Percentiles rank a stretch among this genome's conserved stretches.
Evolutionary conservation across 2,329 filamentous ascomycete species (phyloP).

Genomic region (Plectosphaerella plurivora): DNA sequence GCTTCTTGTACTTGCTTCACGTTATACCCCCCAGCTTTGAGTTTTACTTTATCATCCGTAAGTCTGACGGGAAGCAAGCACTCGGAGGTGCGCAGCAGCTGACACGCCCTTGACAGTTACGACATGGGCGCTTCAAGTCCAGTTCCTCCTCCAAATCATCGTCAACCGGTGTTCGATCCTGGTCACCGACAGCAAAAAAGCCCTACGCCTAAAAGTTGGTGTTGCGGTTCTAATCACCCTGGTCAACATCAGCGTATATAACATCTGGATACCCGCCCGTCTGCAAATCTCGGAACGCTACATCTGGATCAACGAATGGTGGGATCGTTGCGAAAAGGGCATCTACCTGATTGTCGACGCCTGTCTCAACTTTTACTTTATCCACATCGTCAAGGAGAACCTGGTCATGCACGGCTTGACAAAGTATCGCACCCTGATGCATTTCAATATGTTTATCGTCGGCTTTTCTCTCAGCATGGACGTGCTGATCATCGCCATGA

Average conservation of each 20-base stretch:
- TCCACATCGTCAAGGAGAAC: slow-evolving; percentile 18
- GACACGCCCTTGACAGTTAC: slow-evolving; percentile 13
- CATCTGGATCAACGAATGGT: slow-evolving; percentile 40
- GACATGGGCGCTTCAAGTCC: slow-evolving; percentile 39
- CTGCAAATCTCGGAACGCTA: slow-evolving; percentile 35
- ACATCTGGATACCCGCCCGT: slow-evolving; percentile 50
- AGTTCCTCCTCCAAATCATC: slow-evolving; percentile 49
- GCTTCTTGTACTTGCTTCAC: slow-evolving; percentile 14
- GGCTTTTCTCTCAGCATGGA: slow-evolving; percentile 40
- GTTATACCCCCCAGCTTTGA: slow-evolving; percentile 12
- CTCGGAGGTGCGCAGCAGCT: not conserved
- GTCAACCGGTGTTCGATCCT: slow-evolving; percentile 46
- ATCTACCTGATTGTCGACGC: slow-evolving; percentile 46
- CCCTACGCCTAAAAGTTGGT: slow-evolving; percentile 35
- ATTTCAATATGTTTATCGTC: slow-evolving; percentile 41
- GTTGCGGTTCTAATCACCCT: slow-evolving; percentile 38
- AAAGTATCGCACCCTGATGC: slow-evolving; percentile 38
- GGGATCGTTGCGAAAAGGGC: slow-evolving; percentile 49
- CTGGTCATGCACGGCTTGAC: slow-evolving; percentile 26
- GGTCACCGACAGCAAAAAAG: slow-evolving; percentile 30
- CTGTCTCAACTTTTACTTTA: slow-evolving; percentile 45
- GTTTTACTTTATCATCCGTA: slow-evolving; percentile 12
- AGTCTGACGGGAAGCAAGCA: not conserved
- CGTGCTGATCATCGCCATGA: slow-evolving; percentile 32
- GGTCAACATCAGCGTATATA: slow-evolving; percentile 48